phyloP scores from a whole-genome alignment of 2,329 filamentous ascomycete genomes.

The Diplodia seriata region DNA sequence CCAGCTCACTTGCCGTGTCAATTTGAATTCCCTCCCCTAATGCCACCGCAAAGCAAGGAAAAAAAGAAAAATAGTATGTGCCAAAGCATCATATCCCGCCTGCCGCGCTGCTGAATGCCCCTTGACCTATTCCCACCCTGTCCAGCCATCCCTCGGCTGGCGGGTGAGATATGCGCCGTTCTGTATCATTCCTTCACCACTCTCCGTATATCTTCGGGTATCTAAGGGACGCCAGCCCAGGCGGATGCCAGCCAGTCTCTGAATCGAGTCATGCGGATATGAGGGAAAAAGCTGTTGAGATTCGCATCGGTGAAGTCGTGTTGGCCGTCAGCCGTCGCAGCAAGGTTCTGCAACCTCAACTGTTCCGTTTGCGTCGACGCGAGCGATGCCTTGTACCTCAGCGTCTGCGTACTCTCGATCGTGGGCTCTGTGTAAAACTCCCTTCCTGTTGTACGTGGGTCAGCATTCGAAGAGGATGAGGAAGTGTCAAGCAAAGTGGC shows the following conservation, averaged over 20 bases:
- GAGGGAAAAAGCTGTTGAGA: constrained; percentile 59
- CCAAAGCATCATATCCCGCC: not conserved
- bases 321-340: constrained; percentile 71
- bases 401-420: constrained; percentile 55
- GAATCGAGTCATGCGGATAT: constrained; percentile 47
- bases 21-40: not conserved
- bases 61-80: not conserved
- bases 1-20: not conserved
- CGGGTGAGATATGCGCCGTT: too few relatives aligned
- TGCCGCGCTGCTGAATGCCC: not conserved
- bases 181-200: too few relatives aligned
- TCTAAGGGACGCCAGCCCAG: constrained; percentile 44
- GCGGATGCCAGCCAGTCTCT: constrained; percentile 47
- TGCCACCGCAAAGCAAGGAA: not conserved
- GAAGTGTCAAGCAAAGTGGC: not conserved
- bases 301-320: constrained; percentile 67
- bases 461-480: not conserved
- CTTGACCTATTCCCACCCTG: not conserved
- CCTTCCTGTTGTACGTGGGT: constrained; percentile 39
- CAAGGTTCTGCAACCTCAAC: constrained; percentile 62
- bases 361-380: constrained; percentile 49
- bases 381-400: constrained; percentile 57
- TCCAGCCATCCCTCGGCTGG: not conserved
- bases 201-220: too few relatives aligned
- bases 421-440: constrained; percentile 35